A percentile compares a stretch with the other conserved stretches of the same genome.
These are phyloP conservation scores for Volvariella volvacea DNA, from an alignment of 1,284 basidiomycete genomes.

Conservation along the genomic window DNA sequence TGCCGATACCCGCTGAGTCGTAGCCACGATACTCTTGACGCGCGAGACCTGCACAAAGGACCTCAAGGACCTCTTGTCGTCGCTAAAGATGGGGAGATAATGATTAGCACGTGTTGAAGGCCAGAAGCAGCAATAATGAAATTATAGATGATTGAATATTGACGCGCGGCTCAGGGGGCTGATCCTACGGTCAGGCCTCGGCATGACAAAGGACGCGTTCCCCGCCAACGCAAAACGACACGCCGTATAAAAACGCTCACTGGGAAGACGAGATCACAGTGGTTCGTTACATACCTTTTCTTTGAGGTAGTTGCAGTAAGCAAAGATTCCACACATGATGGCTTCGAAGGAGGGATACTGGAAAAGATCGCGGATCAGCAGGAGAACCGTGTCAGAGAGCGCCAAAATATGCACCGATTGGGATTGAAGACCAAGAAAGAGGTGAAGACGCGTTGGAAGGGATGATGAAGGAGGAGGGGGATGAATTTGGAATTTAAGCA, in stretches of 20 bases:
- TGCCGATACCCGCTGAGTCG: conserved; percentile 92
- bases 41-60: conserved; percentile 87
- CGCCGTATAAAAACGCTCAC: not conserved
- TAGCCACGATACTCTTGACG: conserved; percentile 99
- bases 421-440: no score
- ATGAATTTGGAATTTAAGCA: no score
- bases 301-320: conserved; percentile 88
- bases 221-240: not conserved
- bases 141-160: not conserved
- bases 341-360: no score
- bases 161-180: not conserved
- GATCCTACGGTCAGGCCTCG: not conserved
- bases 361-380: no score
- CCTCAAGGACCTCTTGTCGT: conserved; percentile 89
- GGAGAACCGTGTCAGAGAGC: no score
- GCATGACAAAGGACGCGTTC: not conserved
- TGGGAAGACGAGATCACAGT: conserved; percentile 3
- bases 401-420: no score
- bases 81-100: conserved; percentile 41
- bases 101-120: conserved; percentile 1
- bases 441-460: no score
- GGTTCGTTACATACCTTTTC: conserved; percentile 65
- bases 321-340: conserved; percentile 92
- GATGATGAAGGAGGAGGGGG: no score
- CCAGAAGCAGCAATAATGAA: conserved; percentile 2